Evolutionary conservation across 345 rosid species (phyloP).

Genomic region (Eucalyptus shirleyi): DNA sequence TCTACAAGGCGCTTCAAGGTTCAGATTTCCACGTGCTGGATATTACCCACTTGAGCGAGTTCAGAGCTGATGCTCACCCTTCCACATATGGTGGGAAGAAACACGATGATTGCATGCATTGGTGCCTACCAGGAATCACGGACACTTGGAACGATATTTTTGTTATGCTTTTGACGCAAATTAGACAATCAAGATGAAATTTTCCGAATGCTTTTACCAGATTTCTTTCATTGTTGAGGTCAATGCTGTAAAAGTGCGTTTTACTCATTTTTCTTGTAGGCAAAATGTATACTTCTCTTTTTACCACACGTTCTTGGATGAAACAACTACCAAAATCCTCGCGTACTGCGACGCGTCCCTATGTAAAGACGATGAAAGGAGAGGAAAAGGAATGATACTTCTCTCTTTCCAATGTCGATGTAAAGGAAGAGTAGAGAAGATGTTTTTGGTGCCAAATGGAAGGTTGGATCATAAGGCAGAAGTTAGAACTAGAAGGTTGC

Average conservation of each 20-base stretch:
- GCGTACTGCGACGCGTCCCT: no score
- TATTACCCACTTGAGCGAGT: conserved; percentile 75
- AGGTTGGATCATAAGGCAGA: neutral
- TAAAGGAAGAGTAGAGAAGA: neutral
- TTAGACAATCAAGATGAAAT: conserved; percentile 6
- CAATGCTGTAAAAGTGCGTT: neutral
- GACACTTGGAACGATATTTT: conserved; percentile 87
- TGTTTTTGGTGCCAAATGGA: neutral
- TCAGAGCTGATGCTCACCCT: conserved; percentile 94
- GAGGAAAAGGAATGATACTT: neutral
- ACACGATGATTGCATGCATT: conserved; percentile 91
- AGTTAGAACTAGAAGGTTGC: neutral
- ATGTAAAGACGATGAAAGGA: neutral
- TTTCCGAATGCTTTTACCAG: neutral
- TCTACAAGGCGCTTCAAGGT: conserved; percentile 30
- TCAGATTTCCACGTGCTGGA: conserved; percentile 59
- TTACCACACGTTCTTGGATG: neutral
- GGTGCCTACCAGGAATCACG: conserved; percentile 91
- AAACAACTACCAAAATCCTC: neutral
- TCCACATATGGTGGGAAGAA: conserved; percentile 76
- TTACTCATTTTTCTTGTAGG: neutral
- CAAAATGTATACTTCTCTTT: neutral
- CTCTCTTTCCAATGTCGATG: neutral
- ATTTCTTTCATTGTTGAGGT: neutral
- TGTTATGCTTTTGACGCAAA: conserved; percentile 9